Evolutionary conservation across 352 stramenopile genomes (phyloP).

Genomic region (Phytophthora pini): DNA sequence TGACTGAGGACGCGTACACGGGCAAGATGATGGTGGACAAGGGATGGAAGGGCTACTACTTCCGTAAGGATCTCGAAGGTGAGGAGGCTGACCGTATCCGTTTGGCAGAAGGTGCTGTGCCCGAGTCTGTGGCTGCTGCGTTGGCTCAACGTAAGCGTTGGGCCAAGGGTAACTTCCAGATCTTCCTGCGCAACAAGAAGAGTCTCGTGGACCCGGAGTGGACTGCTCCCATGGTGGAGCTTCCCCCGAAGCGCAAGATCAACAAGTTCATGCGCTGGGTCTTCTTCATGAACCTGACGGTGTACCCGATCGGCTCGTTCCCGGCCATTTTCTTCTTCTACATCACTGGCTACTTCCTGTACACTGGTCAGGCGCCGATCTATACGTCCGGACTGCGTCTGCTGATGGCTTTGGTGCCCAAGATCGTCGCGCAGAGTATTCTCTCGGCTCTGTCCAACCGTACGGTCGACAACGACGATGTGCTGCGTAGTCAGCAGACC

Average conservation of each 20-base stretch:
- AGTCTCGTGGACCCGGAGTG: conserved; percentile 70
- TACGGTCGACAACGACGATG: conserved; percentile 77
- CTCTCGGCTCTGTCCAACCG: conserved; percentile 74
- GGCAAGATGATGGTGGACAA: conserved; percentile 86
- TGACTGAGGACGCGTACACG: conserved; percentile 82
- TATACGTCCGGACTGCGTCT: conserved; percentile 72
- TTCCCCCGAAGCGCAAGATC: conserved; percentile 67
- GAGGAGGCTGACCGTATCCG: conserved; percentile 74
- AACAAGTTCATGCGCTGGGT: conserved; percentile 84
- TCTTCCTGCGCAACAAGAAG: conserved; percentile 72
- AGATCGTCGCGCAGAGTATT: conserved; percentile 76
- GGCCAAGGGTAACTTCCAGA: conserved; percentile 85
- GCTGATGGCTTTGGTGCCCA: conserved; percentile 74
- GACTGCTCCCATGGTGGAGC: conserved; percentile 51
- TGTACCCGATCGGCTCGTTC: conserved; percentile 81
- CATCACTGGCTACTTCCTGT: conserved; percentile 79
- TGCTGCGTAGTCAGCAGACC: conserved; percentile 75
- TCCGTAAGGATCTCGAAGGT: conserved; percentile 79
- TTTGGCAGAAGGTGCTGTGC: conserved; percentile 66
- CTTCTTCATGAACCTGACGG: conserved; percentile 84
- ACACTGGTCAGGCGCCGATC: conserved; percentile 74
- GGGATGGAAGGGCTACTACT: conserved; percentile 81
- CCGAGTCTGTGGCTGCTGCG: conserved; percentile 67
- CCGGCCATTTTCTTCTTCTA: conserved; percentile 82
- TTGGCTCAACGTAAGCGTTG: conserved; percentile 76